phyloP scores from a whole-genome alignment of 306 rosid genomes.

The Parietaria judaica region DNA sequence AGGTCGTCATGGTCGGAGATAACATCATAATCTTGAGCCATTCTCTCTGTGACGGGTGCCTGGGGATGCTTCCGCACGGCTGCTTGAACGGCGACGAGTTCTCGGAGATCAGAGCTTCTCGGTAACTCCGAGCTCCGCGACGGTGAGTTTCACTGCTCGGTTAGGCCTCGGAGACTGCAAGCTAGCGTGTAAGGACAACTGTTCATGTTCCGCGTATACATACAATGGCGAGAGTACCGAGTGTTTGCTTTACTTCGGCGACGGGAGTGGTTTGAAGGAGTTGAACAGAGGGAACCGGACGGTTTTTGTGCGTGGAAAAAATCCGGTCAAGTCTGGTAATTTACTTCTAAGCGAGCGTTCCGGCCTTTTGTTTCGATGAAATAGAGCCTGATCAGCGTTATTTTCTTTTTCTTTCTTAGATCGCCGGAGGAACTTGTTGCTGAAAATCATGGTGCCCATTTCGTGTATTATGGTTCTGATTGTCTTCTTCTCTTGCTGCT shows the following conservation, averaged over 20 bases:
- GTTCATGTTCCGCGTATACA: constrained; percentile 15
- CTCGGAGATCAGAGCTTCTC: background rate
- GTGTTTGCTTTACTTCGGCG: constrained; percentile 10
- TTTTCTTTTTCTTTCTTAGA: background rate
- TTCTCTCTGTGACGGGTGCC: constrained; percentile 8
- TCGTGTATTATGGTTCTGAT: background rate
- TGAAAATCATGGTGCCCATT: background rate
- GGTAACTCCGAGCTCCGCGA: background rate
- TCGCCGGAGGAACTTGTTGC: background rate
- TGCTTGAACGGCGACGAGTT: constrained; percentile 12
- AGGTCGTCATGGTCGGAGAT: constrained; percentile 13
- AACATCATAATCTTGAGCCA: constrained; percentile 10
- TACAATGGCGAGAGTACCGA: background rate
- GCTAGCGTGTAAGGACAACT: constrained; percentile 3
- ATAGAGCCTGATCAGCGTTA: background rate
- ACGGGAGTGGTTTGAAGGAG: background rate
- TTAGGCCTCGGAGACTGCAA: constrained; percentile 11
- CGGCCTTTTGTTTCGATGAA: background rate
- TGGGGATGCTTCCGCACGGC: background rate
- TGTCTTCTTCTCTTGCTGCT: background rate
- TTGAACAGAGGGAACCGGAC: constrained; percentile 7
- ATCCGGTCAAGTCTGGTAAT: constrained; percentile 5
- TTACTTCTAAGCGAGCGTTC: background rate
- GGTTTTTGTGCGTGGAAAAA: constrained; percentile 7
- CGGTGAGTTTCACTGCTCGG: background rate